These are phyloP conservation scores for Aethionema arabicum DNA, from an alignment of 345 rosid species.

Conservation along the genomic window DNA sequence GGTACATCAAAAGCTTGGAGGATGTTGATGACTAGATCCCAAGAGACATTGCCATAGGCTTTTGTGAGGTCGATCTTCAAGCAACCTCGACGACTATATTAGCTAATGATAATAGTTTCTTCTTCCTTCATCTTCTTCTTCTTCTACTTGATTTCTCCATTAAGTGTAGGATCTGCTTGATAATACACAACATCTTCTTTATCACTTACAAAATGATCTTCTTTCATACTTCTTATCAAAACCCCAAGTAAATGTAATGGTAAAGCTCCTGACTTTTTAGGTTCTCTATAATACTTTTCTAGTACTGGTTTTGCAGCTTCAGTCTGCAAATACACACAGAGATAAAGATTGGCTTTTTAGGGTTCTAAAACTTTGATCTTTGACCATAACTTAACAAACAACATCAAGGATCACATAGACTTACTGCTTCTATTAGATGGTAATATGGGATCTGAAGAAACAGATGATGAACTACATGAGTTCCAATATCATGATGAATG, in stretches of 20 bases:
- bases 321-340: slow-evolving; percentile 50
- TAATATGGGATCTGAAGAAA: slow-evolving; percentile 98
- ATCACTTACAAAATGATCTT: slow-evolving; percentile 76
- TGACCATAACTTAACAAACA: no score
- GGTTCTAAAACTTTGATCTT: no score
- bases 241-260: slow-evolving; percentile 58
- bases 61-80: no score
- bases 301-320: slow-evolving; percentile 85
- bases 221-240: slow-evolving; percentile 55
- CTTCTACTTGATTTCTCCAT: slow-evolving; percentile 31
- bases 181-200: slow-evolving; percentile 73
- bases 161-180: slow-evolving; percentile 49
- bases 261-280: slow-evolving; percentile 65
- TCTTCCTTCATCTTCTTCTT: slow-evolving; percentile 36
- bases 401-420: slow-evolving; percentile 9
- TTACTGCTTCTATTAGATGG: slow-evolving; percentile 84
- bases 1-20: no score
- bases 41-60: no score
- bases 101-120: neutral
- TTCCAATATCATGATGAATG: slow-evolving; percentile 95
- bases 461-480: slow-evolving; percentile 91
- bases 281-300: slow-evolving; percentile 78
- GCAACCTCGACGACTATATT: no score
- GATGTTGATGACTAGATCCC: no score
- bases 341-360: neutral